These are phyloP conservation scores for Metroxylon sagu DNA, from an alignment of 176 grass and related monocot species.

Conservation along the genomic window DNA sequence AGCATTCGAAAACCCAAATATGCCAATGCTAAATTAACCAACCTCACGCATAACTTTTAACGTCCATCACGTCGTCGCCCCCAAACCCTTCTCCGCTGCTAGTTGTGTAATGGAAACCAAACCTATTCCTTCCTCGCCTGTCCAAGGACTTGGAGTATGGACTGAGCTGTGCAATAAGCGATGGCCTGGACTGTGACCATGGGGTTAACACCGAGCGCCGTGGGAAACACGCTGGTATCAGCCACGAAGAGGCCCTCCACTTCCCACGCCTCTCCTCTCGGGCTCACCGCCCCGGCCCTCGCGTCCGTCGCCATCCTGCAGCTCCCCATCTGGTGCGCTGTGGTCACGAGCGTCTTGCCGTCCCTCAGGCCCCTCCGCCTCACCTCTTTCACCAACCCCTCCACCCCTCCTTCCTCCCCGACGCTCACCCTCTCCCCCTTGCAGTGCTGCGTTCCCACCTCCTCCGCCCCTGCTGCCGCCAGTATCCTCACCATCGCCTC, in stretches of 20 bases:
- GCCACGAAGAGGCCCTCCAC: slow-evolving; percentile 19
- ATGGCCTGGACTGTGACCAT: slow-evolving; percentile 22
- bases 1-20: too few relatives aligned
- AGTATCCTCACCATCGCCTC: slow-evolving; percentile 12
- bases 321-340: slow-evolving; percentile 26
- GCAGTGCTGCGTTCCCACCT: slow-evolving; percentile 13
- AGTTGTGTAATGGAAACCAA: too few relatives aligned
- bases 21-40: too few relatives aligned
- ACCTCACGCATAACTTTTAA: too few relatives aligned
- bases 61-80: too few relatives aligned
- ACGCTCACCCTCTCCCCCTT: slow-evolving; percentile 7
- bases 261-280: slow-evolving; percentile 20
- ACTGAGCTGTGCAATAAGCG: slow-evolving; percentile 15
- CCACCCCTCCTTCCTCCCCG: neutral
- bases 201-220: slow-evolving; percentile 17
- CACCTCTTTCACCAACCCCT: neutral
- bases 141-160: slow-evolving; percentile 1
- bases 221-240: slow-evolving; percentile 19
- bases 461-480: slow-evolving; percentile 17
- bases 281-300: neutral
- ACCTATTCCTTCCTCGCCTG: too few relatives aligned
- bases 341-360: neutral
- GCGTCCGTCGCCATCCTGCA: slow-evolving; percentile 15
- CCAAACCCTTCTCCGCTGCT: too few relatives aligned
- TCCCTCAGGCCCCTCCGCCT: slow-evolving; percentile 7